Base-by-base conservation (phyloP, 768 basidiomycete genomes). In the Amanita molliuscula region DNA sequence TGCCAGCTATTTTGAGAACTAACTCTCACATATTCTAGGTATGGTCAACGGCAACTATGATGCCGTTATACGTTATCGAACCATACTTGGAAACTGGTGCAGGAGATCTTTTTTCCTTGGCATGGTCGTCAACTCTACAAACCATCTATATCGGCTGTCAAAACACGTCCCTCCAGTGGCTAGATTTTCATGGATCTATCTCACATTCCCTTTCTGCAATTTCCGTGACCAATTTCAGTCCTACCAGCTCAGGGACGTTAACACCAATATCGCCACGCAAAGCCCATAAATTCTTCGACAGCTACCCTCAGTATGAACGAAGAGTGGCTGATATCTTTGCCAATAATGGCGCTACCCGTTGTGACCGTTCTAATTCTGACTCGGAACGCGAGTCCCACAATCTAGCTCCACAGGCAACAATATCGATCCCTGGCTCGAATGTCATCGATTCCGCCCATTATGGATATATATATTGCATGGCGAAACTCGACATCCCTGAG, bases 131-230 rank as follows among this genome's bases (percentile, higher is more conserved):
- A 1, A 59, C 70, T 18, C 67, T 81, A 21, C 80, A 81, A 51
- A 84, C 83, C 0, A 67, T 95, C 26, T 95, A 85, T 62, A 71
- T 95, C 31, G 93, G 93, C 20, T 93, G 90, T 61, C 89, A 96
- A 65, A 89, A 92, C 61, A 93, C 93, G 1, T 93, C 90, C 10
- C 72, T 96, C 25, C 90, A 96, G 59, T 96, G 90, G 90, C 80
- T 83, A 61, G 68, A 77, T 56, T 88, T 93, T 54, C 56, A 51
- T 15, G 59, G 59, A 7, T 45, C 55, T 5, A 35, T 52, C 15
- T 51, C 54, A 13, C 37, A 42, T 46, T 48, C 61, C n/a, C 47
- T 48, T 31, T 54, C 58, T 7, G 48, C 51, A 11, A 47, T 51
- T 6, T 58, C 62, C 6, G 52, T 52, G 25, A 52, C 54, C 37